phyloP scores from a whole-genome alignment of 2,329 filamentous ascomycete species.

The Venturia asperata region DNA sequence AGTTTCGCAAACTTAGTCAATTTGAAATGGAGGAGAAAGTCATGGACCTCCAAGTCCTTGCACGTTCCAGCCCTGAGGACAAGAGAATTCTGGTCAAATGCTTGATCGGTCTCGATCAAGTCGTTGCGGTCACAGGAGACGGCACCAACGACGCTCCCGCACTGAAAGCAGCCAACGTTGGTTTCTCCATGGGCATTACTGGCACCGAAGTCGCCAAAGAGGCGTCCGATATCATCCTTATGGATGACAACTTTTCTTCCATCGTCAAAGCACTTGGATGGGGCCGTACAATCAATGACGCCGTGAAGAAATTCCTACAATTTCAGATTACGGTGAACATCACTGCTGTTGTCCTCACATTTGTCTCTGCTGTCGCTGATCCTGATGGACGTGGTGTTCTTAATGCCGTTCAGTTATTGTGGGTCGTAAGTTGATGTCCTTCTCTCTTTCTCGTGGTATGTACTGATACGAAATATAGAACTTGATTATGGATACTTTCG shows the following conservation, averaged over 20 bases:
- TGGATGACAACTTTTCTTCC: slow-evolving; percentile 84
- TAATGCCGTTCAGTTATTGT: slow-evolving; percentile 83
- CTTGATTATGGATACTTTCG: slow-evolving; percentile 94
- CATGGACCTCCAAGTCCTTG: slow-evolving; percentile 59
- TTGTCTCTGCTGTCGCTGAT: slow-evolving; percentile 76
- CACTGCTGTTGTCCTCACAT: slow-evolving; percentile 79
- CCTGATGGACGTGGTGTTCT: slow-evolving; percentile 64
- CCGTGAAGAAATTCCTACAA: slow-evolving; percentile 40
- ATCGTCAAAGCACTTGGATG: slow-evolving; percentile 78
- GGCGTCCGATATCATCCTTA: slow-evolving; percentile 75
- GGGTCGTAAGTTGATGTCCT: slow-evolving; percentile 49
- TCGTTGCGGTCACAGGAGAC: slow-evolving; percentile 75
- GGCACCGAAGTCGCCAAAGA: slow-evolving; percentile 81
- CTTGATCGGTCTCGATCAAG: slow-evolving; percentile 62
- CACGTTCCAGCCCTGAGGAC: slow-evolving; percentile 62
- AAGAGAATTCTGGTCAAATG: slow-evolving; percentile 59
- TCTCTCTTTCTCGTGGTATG: background rate
- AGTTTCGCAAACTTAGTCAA: slow-evolving; percentile 65
- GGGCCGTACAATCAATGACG: slow-evolving; percentile 48
- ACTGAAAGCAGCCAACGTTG: slow-evolving; percentile 72
- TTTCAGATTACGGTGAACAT: slow-evolving; percentile 85
- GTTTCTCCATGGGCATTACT: slow-evolving; percentile 79
- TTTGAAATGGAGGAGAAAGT: slow-evolving; percentile 49
- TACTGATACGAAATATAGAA: slow-evolving; percentile 42
- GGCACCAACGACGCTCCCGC: slow-evolving; percentile 79